These are phyloP conservation scores for Daedaleopsis nitida DNA, from an alignment of 768 basidiomycete species.

Conservation along the genomic window DNA sequence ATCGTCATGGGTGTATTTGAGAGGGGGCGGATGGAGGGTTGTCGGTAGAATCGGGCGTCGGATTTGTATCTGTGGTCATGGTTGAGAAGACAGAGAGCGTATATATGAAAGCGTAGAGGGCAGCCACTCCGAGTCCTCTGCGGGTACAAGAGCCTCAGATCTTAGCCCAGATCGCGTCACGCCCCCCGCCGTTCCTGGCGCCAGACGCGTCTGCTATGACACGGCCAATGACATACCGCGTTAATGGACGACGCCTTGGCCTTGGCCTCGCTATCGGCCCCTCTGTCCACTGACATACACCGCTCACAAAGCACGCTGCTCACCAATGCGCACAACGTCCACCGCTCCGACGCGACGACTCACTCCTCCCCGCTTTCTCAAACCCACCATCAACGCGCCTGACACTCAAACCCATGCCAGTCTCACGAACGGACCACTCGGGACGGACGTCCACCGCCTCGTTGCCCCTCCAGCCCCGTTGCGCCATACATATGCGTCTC, in stretches of 20 bases:
- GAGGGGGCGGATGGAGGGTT: conserved; percentile 36
- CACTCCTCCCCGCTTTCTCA: background rate
- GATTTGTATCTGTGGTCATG: conserved; percentile 20
- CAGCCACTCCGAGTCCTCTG: too few relatives aligned
- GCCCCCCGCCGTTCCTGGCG: conserved; percentile 18
- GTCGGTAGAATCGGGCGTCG: conserved; percentile 48
- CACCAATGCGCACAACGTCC: background rate
- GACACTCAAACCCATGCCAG: background rate
- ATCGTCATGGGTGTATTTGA: conserved; percentile 24
- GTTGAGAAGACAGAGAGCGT: conserved; percentile 21
- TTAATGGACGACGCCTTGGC: background rate
- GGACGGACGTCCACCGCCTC: background rate
- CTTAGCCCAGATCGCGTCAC: conserved; percentile 4
- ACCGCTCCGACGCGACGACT: background rate
- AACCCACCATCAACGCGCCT: background rate
- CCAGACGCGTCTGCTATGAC: background rate
- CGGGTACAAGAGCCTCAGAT: background rate
- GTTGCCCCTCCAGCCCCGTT: background rate
- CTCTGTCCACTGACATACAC: background rate
- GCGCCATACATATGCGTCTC: background rate
- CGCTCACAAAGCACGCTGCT: background rate
- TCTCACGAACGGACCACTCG: background rate
- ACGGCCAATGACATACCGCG: background rate
- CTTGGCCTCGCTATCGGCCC: background rate
- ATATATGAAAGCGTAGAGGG: conserved; percentile 16